Base-by-base conservation (phyloP, 148 eudicot species). In the Silene latifolia region DNA sequence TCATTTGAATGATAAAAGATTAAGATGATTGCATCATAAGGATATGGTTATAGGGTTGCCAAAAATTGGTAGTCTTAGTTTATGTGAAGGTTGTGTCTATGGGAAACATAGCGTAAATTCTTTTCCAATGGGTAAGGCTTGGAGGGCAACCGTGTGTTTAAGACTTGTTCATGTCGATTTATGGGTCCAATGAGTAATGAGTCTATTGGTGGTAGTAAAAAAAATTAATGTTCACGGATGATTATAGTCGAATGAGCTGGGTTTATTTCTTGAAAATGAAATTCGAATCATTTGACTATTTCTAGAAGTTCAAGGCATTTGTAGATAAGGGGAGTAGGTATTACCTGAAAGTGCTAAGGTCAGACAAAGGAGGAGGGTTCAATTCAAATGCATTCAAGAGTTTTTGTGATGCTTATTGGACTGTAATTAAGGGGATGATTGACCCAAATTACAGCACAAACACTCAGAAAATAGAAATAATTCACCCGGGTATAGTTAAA, bases 391-490 rank as follows among this genome's bases (percentile, higher is more conserved):
- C 71, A 11, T 77, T 77, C 15, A 29, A 18, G 8, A 27, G 1
- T 19, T 60, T 59, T 12, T 77, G 61, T 47, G 74, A 60, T 18
- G 85, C 71, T 5, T 27, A 62, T 79, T 0, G 82, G 44, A 1
- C 8, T 46, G n/a, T n/a, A n/a, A n/a, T n/a, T n/a, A n/a, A n/a
- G n/a, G n/a, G n/a, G n/a, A n/a, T n/a, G n/a, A n/a, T n/a, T n/a
- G n/a, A n/a, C n/a, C n/a, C n/a, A n/a, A n/a, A n/a, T n/a, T n/a
- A n/a, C n/a, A n/a, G n/a, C n/a, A n/a, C n/a, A n/a, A n/a, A n/a
- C n/a, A n/a, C n/a, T n/a, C n/a, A n/a, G n/a, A n/a, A n/a, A n/a
- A n/a, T n/a, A n/a, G n/a, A n/a, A n/a, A n/a, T n/a, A n/a, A n/a
- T n/a, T n/a, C n/a, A n/a, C n/a, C n/a, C n/a, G n/a, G n/a, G n/a